Base-by-base conservation (phyloP, 2,329 filamentous ascomycete genomes). In the Cladosporium sp. region DNA sequence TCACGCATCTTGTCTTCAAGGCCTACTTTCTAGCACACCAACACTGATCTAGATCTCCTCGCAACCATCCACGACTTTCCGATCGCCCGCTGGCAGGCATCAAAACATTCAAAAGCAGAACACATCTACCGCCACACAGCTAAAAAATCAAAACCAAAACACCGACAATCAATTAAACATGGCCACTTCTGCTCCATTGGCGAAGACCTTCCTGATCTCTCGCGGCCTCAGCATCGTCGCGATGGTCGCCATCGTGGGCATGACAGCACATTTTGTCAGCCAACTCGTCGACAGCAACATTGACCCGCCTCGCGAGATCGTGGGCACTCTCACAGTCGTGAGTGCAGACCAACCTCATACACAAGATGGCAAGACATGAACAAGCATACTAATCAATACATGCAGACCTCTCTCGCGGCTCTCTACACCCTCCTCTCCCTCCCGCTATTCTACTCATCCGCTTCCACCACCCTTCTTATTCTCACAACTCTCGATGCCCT, bases 241-340 rank as follows among this genome's bases (percentile, higher is more conserved):
- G 25, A 87, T 96, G 70, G 80, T 94, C 59, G 80, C 86, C 60
- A 85, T 94, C 65, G 88, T 96, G 64, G 90, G 91, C 47, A 84
- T 96, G 72, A 86, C 86, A 0, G 84, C 88, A 68, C 91, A 92
- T 74, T 95, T 96, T 74, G 87, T 96, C 68, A 81, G 86, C 22
- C 82, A 89, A 66, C 91, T 95, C 71, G 84, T 90, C 45, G 77
- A 80, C 43, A 82, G 80, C 20, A 82, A 86, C 63, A 82, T 87
- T 58, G 80, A 83, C 30, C 85, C 88, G 0, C 89, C 91, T 0
- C 78, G 84, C 54, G 85, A 92, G 49, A 80, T 97, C 20, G 83
- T 96, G 30, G 90, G 86, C 30, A 91, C 90, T 3, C 81, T 96
- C 63, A 84, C 84, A 61, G 84, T 96, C 65, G 92, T 96, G 83